phyloP scores from a whole-genome alignment of 495 filamentous ascomycete species.

The Daldinia grandis region DNA sequence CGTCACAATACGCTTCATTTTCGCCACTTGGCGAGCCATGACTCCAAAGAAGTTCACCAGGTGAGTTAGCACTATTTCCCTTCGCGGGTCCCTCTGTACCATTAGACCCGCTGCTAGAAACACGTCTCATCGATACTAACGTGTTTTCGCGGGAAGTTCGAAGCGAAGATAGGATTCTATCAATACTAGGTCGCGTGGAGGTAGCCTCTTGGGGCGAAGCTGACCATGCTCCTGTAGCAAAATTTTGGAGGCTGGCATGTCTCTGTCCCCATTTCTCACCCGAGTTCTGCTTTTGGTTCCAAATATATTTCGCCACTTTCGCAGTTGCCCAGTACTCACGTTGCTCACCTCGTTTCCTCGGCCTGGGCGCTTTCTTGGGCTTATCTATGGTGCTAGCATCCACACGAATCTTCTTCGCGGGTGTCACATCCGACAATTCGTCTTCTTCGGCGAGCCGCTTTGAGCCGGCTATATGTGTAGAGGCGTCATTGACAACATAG shows the following conservation, averaged over 20 bases:
- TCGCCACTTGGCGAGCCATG: not conserved
- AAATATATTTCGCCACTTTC: slow-evolving; percentile 42
- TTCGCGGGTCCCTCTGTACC: not conserved
- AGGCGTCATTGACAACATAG: slow-evolving; percentile 26
- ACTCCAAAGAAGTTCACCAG: not conserved
- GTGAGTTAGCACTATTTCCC: not conserved
- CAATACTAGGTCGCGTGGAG: slow-evolving; percentile 14
- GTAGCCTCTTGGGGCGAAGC: slow-evolving; percentile 18
- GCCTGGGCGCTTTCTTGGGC: slow-evolving; percentile 16
- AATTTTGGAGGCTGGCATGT: slow-evolving; percentile 36
- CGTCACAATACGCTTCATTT: not conserved
- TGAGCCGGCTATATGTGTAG: slow-evolving; percentile 7
- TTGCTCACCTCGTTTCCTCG: slow-evolving; percentile 32
- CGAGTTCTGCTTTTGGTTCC: slow-evolving; percentile 39
- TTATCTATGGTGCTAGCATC: slow-evolving; percentile 8
- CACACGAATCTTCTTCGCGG: slow-evolving; percentile 29
- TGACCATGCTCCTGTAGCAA: slow-evolving; percentile 41
- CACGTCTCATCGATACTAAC: slow-evolving; percentile 1
- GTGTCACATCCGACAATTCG: not conserved
- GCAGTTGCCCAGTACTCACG: slow-evolving; percentile 44
- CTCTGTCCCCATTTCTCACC: slow-evolving; percentile 39
- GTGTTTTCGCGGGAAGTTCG: slow-evolving; percentile 20
- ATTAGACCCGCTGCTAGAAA: not conserved
- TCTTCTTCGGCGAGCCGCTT: slow-evolving; percentile 36
- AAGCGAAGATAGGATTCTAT: slow-evolving; percentile 34